Evolutionary conservation across 495 filamentous ascomycete genomes (phyloP).

Genomic region (Podospora australis): DNA sequence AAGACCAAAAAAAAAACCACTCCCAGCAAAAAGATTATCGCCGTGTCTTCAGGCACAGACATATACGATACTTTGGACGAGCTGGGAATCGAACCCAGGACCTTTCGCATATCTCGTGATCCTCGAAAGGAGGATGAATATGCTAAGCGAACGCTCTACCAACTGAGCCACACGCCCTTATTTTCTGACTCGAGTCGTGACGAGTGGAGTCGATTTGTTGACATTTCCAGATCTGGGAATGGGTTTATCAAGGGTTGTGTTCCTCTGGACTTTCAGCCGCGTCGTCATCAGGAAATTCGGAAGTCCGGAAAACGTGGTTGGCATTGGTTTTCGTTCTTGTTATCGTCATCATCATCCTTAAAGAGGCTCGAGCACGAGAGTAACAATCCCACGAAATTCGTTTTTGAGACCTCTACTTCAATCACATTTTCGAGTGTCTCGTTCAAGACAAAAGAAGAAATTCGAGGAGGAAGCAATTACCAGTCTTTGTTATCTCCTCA

Average conservation of each 20-base stretch:
- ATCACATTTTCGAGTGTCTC: neutral
- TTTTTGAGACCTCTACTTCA: too few relatives aligned
- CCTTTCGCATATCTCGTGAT: constrained; percentile 2
- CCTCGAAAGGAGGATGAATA: neutral
- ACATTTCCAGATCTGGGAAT: neutral
- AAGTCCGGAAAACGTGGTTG: neutral
- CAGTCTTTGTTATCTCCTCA: too few relatives aligned
- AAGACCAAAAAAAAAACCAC: neutral
- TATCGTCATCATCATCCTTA: too few relatives aligned
- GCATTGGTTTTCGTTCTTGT: neutral
- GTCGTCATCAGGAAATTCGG: neutral
- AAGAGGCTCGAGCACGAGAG: too few relatives aligned
- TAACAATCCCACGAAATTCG: too few relatives aligned
- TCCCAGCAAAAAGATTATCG: neutral
- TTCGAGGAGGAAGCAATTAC: too few relatives aligned
- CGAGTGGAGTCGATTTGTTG: neutral
- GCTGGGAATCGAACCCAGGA: constrained; percentile 3
- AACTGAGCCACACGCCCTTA: constrained; percentile 1
- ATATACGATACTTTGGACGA: too few relatives aligned
- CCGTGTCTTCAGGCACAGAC: too few relatives aligned
- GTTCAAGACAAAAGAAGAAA: neutral
- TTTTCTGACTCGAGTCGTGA: neutral
- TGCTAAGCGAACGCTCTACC: constrained; percentile 2
- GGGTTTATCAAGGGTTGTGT: too few relatives aligned
- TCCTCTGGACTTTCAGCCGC: too few relatives aligned